These are phyloP conservation scores for Beverwykella pulmonaria DNA, from an alignment of 495 filamentous ascomycete genomes.

Conservation along the genomic window DNA sequence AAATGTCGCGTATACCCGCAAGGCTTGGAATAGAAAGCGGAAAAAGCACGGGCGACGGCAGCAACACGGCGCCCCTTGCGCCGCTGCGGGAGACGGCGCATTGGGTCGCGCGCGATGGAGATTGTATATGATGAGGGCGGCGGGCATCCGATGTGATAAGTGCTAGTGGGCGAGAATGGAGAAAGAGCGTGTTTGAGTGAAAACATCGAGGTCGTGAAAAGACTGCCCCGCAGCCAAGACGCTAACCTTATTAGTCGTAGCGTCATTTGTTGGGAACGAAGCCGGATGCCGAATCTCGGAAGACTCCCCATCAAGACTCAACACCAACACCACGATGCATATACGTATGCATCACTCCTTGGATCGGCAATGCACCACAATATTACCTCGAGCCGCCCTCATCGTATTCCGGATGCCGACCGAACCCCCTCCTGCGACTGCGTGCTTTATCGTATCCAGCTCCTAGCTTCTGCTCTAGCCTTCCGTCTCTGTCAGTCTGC, in stretches of 20 bases:
- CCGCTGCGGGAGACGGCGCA: too few species aligned
- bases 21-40: constrained; percentile 31
- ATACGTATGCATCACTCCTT: constrained; percentile 16
- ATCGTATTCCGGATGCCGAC: not conserved
- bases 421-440: constrained; percentile 1
- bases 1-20: constrained; percentile 35
- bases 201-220: too few species aligned
- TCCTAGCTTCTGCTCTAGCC: not conserved
- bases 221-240: not conserved
- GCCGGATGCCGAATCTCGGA: not conserved
- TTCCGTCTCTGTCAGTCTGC: not conserved
- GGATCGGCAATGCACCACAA: constrained; percentile 17
- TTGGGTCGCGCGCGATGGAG: constrained; percentile 1
- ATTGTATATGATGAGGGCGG: constrained; percentile 22
- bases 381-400: constrained; percentile 16
- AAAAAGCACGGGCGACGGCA: constrained; percentile 35
- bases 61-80: constrained; percentile 29
- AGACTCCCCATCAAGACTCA: not conserved
- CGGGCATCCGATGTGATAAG: not conserved
- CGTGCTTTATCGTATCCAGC: not conserved
- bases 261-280: not conserved
- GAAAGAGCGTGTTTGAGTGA: not conserved
- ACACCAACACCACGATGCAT: constrained; percentile 31
- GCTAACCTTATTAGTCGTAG: not conserved
- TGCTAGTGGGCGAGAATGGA: not conserved